Evolutionary conservation across 2,329 filamentous ascomycete species (phyloP), one percentile per base, ranked within the genome.

Genomic region (Ophiostoma sp.): DNA sequence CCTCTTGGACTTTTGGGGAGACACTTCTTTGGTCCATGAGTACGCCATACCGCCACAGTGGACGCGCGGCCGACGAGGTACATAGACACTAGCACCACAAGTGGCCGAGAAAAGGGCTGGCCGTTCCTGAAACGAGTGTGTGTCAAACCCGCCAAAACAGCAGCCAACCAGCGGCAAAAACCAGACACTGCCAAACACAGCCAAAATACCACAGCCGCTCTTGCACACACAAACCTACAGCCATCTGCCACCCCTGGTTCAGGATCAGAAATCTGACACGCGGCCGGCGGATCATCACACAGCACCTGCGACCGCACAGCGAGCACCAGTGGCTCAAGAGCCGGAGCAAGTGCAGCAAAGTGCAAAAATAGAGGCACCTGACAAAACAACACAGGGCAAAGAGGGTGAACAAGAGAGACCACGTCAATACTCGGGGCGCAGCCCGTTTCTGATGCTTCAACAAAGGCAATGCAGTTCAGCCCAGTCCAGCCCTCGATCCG

Each of bases 321-420:
- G 28, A 71, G 19, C 48, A 63, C 22, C 61, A 45, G 61, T 45
- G 36, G 61, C 61, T n/a, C 36, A 66, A 45, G n/a, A 17, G 36
- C 61, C 33, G n/a, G 61, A 63, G 28, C 63, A 22, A 68, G 22
- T 22, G 17, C 45, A n/a, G 36, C 9, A 55, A 8, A 55, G 7
- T 12, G 50, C 50, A 55, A 52, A 25, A n/a, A 39, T 19, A 70
- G 52, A 19, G 36, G 22, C 28, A 1, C 22, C 42, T 42, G 73
- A 85, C 84, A 77, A 84, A 84, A 55, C 45, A 19, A 25, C 64
- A 50, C 25, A 50, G 19, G 64, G 64, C 15, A 3, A 66, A 19
- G 11, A 3, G 79, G 9, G 31, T 22, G 3, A 69, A 17, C 2
- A 22, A 39, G 17, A 15, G 19, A 42, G 36, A 42, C 31, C 31